Evolutionary conservation across 768 basidiomycete species (phyloP).

Genomic region (Tubosaeta sp.): DNA sequence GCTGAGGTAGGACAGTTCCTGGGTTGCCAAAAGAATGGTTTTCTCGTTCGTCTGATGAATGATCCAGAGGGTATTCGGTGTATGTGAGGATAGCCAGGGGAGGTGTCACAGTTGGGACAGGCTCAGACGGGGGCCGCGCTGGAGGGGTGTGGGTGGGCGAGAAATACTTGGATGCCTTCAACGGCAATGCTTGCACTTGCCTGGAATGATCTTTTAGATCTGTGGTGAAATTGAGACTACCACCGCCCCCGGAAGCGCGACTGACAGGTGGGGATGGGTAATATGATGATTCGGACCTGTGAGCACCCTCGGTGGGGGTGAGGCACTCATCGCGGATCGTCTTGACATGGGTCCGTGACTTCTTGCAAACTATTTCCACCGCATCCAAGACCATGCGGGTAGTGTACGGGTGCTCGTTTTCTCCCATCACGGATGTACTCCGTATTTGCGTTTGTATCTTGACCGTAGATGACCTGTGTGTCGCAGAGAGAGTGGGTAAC

Average conservation of each 20-base stretch:
- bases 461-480: background rate
- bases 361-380: conserved; percentile 14
- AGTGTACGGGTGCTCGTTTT: background rate
- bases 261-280: conserved; percentile 8
- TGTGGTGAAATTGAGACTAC: background rate
- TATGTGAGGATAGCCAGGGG: conserved; percentile 3
- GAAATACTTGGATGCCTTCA: conserved; percentile 24
- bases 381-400: conserved; percentile 15
- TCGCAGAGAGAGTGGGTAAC: background rate
- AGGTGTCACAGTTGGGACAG: background rate
- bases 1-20: background rate
- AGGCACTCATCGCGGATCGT: background rate
- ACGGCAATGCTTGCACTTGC: background rate
- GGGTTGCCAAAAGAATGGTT: background rate
- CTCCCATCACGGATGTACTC: background rate
- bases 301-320: background rate
- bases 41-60: background rate
- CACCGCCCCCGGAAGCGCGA: background rate
- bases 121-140: background rate
- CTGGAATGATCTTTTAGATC: background rate
- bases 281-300: background rate
- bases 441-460: background rate
- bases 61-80: background rate
- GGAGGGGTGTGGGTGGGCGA: background rate
- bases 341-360: no score